Base-by-base conservation (phyloP, 176 grass and related monocot genomes). In the Carex parvula region DNA sequence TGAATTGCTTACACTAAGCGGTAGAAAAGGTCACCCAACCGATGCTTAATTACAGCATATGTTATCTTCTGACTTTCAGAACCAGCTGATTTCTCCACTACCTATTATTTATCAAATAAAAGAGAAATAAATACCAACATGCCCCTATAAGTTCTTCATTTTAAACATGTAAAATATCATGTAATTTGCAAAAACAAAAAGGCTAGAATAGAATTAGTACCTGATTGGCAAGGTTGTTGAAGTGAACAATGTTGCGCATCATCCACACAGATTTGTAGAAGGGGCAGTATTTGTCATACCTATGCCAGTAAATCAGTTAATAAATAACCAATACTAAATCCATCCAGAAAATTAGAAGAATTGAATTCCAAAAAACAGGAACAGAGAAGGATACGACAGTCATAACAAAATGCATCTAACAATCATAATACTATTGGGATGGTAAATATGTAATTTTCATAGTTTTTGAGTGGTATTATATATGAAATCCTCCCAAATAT, bases 181-280 rank as follows among this genome's bases (percentile, higher is more conserved):
- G 4, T 83, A 69, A 82, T 52, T 24, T 10, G 18, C 5, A 67
- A 63, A 14, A 81, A 81, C 32, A 81, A 83, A 82, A 69, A 83
- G 7, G 3, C 14, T 74, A 33, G 9, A 56, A 32, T 53, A 33
- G 9, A 61, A 32, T 2, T 7, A 53, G 85, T 92, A 97, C 94
- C 88, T 92, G 91, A 71, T 90, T 97, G 82, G 94, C 94, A 82
- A 97, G 66, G 76, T 77, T 83, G 74, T 97, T 93, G 88, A 97
- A 97, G 69, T 94, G 91, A 72, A 94, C 92, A 84, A 97, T 97
- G 79, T 97, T 97, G 54, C 94, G 88, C 91, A 97, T 92, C 94
- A 97, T 97, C 94, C 94, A 97, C 70, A 97, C 91, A 8, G 94
- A 97, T 89, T 97, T 97, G 84, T 97, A 97, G 89, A 97, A 97